Evolutionary conservation across 495 filamentous ascomycete species (phyloP).

Genomic region (Oleoguttula mirabilis): DNA sequence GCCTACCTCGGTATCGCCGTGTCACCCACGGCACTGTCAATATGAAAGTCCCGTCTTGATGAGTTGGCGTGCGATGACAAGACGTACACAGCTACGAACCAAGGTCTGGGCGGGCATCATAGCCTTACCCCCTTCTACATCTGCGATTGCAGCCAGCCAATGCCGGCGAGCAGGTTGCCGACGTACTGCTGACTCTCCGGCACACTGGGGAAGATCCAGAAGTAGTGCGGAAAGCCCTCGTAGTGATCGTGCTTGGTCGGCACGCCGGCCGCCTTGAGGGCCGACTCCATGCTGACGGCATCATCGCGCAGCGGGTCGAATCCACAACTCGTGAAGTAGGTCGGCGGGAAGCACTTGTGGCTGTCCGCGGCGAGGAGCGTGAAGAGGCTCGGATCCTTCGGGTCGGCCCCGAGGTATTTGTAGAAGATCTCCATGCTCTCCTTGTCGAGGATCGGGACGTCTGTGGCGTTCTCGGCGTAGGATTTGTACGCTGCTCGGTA

Average conservation of each 20-base stretch:
- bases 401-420: constrained; percentile 8
- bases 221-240: constrained; percentile 17
- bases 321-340: constrained; percentile 23
- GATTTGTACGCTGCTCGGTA: constrained; percentile 22
- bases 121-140: too few species aligned
- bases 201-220: constrained; percentile 14
- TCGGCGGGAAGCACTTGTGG: constrained; percentile 21
- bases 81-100: too few species aligned
- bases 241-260: constrained; percentile 16
- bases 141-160: constrained; percentile 13
- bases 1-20: too few species aligned
- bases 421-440: constrained; percentile 20
- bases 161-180: constrained; percentile 10
- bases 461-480: constrained; percentile 21
- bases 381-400: constrained; percentile 17
- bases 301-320: constrained; percentile 26
- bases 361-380: constrained; percentile 11
- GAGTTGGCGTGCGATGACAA: too few species aligned
- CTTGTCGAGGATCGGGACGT: constrained; percentile 20
- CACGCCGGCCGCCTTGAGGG: constrained; percentile 23
- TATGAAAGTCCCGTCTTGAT: too few species aligned
- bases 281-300: constrained; percentile 20
- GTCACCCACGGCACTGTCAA: too few species aligned
- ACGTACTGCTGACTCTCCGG: constrained; percentile 12
- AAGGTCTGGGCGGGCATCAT: too few species aligned